These are phyloP conservation scores for Macrolepiota albuminosa DNA, from an alignment of 768 basidiomycete genomes.

Conservation along the genomic window DNA sequence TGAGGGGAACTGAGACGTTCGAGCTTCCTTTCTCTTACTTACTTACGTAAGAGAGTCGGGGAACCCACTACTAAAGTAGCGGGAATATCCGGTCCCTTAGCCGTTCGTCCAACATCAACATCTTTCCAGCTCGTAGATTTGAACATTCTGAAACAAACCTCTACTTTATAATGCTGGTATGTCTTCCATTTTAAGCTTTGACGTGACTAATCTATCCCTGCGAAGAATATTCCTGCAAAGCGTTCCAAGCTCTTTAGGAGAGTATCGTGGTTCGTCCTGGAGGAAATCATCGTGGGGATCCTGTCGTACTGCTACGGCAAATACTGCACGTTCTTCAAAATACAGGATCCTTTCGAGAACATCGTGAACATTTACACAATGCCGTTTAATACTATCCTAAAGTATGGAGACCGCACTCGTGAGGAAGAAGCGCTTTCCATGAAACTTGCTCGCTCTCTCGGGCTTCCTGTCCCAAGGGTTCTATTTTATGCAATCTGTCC, in stretches of 20 bases:
- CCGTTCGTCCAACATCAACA: too few species aligned
- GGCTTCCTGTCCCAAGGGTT: too few species aligned
- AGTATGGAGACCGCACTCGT: too few species aligned
- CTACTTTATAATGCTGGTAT: neutral
- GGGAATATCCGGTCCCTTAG: too few species aligned
- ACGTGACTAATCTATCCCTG: neutral
- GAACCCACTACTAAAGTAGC: too few species aligned
- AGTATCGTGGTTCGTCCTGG: neutral
- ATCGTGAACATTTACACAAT: neutral
- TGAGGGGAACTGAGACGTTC: too few species aligned
- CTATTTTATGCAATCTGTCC: too few species aligned
- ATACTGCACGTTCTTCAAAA: neutral
- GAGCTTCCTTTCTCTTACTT: too few species aligned
- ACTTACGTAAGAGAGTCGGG: too few species aligned
- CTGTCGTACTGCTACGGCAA: neutral
- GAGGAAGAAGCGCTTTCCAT: too few species aligned
- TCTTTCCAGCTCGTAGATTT: too few species aligned
- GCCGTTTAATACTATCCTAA: conserved; percentile 6
- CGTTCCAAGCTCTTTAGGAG: neutral
- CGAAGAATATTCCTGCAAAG: neutral
- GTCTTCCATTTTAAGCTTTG: neutral
- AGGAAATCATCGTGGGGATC: neutral
- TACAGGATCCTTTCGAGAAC: neutral
- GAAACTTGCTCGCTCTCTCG: too few species aligned
- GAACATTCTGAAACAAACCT: neutral